These are phyloP conservation scores for Umbilicus rupestris DNA, from an alignment of 164 flowering plant species.

Conservation along the genomic window DNA sequence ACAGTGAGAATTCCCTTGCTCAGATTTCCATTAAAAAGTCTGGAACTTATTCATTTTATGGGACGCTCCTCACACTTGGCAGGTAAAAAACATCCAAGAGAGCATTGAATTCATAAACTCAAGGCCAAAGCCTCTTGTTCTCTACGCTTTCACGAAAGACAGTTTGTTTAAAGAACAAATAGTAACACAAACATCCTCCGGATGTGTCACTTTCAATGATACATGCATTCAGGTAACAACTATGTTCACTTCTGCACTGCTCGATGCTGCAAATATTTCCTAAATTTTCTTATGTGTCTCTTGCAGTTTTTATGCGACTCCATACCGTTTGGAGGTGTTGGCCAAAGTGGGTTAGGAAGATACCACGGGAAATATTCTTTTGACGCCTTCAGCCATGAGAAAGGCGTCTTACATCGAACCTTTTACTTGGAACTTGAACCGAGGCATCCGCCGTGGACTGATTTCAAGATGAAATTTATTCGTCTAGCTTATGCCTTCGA, in stretches of 20 bases:
- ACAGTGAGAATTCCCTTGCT: conserved; percentile 46
- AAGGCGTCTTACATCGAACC: conserved; percentile 49
- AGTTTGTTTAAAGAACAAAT: conserved; percentile 40
- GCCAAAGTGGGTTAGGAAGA: conserved; percentile 75
- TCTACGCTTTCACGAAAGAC: conserved; percentile 66
- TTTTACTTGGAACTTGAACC: conserved; percentile 44
- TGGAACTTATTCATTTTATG: background rate
- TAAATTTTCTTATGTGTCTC: background rate
- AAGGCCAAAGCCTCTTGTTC: conserved; percentile 63
- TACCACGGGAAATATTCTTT: conserved; percentile 92
- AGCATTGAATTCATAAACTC: conserved; percentile 75
- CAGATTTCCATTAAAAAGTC: background rate
- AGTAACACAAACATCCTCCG: conserved; percentile 70
- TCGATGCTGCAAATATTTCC: background rate
- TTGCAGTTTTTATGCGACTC: conserved; percentile 54
- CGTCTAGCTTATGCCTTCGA: conserved; percentile 36
- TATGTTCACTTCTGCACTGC: background rate
- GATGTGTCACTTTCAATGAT: conserved; percentile 70
- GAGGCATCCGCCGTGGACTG: conserved; percentile 82
- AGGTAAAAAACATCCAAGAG: conserved; percentile 70
- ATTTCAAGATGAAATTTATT: conserved; percentile 43
- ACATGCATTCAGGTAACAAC: conserved; percentile 51
- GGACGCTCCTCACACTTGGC: conserved; percentile 9
- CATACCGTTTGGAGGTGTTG: conserved; percentile 89
- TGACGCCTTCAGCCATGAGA: conserved; percentile 79